Conservation (phyloP, 495 filamentous ascomycete genomes). For the Sabuloglossum arenarium region DNA sequence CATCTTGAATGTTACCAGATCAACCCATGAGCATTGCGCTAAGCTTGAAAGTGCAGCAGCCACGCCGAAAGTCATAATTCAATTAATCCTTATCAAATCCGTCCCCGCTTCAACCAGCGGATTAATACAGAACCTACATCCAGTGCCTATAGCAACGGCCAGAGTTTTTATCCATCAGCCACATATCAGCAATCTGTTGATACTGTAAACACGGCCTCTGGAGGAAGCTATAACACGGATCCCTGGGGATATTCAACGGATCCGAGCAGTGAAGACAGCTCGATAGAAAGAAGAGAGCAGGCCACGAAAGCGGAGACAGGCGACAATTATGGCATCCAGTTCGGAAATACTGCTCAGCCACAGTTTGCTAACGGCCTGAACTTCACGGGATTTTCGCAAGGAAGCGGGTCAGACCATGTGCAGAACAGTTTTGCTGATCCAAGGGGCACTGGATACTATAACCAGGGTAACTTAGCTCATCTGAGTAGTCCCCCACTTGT, state of each 20-base stretch:
- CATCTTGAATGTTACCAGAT: background rate
- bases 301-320: conserved; percentile 27
- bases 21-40: background rate
- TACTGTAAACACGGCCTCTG: conserved; percentile 53
- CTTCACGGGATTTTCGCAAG: conserved; percentile 17
- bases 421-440: conserved; percentile 8
- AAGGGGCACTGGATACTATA: conserved; percentile 10
- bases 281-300: conserved; percentile 50
- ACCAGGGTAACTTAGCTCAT: conserved; percentile 1
- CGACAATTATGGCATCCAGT: conserved; percentile 30
- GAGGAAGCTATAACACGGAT: conserved; percentile 48
- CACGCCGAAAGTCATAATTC: background rate
- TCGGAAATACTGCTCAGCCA: background rate
- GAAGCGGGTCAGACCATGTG: conserved; percentile 12
- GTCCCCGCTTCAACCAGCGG: conserved; percentile 21
- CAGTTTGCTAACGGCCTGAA: conserved; percentile 17
- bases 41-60: background rate
- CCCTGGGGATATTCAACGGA: conserved; percentile 66
- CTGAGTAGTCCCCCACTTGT: conserved; percentile 4
- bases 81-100: background rate
- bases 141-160: conserved; percentile 18
- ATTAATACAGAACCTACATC: conserved; percentile 8
- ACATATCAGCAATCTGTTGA: conserved; percentile 63
- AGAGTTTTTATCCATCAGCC: conserved; percentile 39
- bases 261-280: conserved; percentile 81